phyloP scores from a whole-genome alignment of 2,329 filamentous ascomycete species.

The Cucurbitaria berberidis region DNA sequence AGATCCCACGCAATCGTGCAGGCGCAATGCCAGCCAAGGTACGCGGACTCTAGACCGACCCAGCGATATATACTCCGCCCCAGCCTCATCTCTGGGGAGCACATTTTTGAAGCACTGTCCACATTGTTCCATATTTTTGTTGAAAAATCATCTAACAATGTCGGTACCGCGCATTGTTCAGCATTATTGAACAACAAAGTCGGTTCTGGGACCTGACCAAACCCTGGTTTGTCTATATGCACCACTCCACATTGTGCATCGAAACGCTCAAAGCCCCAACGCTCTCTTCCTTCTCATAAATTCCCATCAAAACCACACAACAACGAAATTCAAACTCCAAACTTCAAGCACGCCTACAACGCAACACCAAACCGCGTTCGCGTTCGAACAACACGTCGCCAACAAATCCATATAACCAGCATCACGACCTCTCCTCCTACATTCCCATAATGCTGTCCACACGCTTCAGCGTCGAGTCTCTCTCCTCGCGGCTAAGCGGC shows the following conservation, averaged over 20 bases:
- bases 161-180: slow-evolving; percentile 10
- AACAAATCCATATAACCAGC: slow-evolving; percentile 1
- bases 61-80: background rate
- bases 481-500: slow-evolving; percentile 20
- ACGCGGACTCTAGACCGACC: background rate
- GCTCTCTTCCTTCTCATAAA: too few relatives aligned
- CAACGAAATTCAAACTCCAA: background rate
- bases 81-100: too few relatives aligned
- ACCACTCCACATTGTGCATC: background rate
- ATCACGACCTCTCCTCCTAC: too few relatives aligned
- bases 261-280: too few relatives aligned
- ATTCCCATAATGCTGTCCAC: slow-evolving; percentile 16
- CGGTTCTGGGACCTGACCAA: background rate
- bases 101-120: too few relatives aligned
- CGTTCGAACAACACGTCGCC: too few relatives aligned
- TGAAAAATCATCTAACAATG: slow-evolving; percentile 4
- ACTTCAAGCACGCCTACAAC: background rate
- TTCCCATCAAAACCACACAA: background rate
- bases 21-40: slow-evolving; percentile 9
- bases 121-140: background rate
- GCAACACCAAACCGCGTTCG: background rate
- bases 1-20: slow-evolving; percentile 11
- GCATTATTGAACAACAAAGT: slow-evolving; percentile 10
- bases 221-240: background rate
- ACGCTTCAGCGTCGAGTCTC: slow-evolving; percentile 14